Conservation (phyloP, 306 rosid genomes). For the Castanea mollissima region DNA sequence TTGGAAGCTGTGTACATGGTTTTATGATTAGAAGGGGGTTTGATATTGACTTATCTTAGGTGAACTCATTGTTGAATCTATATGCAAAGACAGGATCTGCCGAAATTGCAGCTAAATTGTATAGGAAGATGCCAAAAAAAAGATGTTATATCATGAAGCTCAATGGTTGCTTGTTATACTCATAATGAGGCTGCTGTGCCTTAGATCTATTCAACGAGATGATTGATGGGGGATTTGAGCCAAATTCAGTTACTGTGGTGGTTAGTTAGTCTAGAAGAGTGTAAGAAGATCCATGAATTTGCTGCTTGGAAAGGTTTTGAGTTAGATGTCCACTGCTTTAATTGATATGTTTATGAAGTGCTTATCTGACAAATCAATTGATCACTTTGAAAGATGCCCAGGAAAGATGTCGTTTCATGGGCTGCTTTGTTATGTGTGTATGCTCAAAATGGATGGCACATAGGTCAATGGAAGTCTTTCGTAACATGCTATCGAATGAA, state of each 20-base stretch:
- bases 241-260: conserved; percentile 54
- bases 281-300: conserved; percentile 60
- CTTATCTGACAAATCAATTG: conserved; percentile 51
- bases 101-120: conserved; percentile 51
- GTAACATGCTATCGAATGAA: conserved; percentile 46
- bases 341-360: conserved; percentile 82
- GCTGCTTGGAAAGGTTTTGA: conserved; percentile 47
- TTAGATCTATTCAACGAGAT: conserved; percentile 56
- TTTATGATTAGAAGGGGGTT: conserved; percentile 51
- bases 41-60: conserved; percentile 41
- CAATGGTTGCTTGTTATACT: conserved; percentile 74
- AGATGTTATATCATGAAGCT: conserved; percentile 85
- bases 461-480: conserved; percentile 55
- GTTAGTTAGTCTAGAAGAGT: conserved; percentile 34
- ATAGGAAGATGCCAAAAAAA: conserved; percentile 43
- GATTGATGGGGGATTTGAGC: conserved; percentile 48
- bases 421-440: conserved; percentile 69
- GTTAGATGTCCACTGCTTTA: conserved; percentile 54
- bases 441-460: conserved; percentile 58
- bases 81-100: conserved; percentile 57
- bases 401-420: conserved; percentile 76
- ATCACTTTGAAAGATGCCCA: conserved; percentile 59
- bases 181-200: conserved; percentile 59
- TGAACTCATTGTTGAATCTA: conserved; percentile 58
- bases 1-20: conserved; percentile 65